A percentile compares a stretch with the other conserved stretches of the same genome.
These are phyloP conservation scores for Penicillium paradoxum DNA, from an alignment of 495 filamentous ascomycete species.

Conservation along the genomic window DNA sequence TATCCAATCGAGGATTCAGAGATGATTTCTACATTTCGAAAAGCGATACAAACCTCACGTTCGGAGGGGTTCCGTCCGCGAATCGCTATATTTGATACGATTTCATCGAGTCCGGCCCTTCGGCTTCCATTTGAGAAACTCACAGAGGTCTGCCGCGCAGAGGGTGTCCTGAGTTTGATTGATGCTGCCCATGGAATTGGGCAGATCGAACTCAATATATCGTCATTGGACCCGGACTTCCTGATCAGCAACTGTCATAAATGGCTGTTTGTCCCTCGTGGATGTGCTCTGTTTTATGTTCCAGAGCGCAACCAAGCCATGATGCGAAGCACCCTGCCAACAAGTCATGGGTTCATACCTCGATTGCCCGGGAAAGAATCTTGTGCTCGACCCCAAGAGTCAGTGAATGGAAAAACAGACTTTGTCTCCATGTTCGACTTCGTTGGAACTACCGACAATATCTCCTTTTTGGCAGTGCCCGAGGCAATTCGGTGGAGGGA, in stretches of 20 bases:
- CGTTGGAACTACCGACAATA: constrained; percentile 61
- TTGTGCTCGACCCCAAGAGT: not conserved
- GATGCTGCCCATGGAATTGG: constrained; percentile 76
- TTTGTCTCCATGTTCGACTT: constrained; percentile 70
- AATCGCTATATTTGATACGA: constrained; percentile 68
- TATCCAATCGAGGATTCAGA: constrained; percentile 57
- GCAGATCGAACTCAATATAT: constrained; percentile 60
- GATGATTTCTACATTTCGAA: constrained; percentile 44
- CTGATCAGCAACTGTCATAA: constrained; percentile 76
- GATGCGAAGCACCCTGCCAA: constrained; percentile 68
- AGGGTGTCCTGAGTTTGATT: constrained; percentile 55
- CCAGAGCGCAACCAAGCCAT: constrained; percentile 63
- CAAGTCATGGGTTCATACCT: constrained; percentile 41
- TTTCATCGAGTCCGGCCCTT: constrained; percentile 64
- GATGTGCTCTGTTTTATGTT: constrained; percentile 71
- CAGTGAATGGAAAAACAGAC: constrained; percentile 28
- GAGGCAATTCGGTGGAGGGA: constrained; percentile 60
- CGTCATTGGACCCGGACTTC: constrained; percentile 63
- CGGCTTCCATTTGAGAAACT: constrained; percentile 66
- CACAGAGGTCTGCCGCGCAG: constrained; percentile 49
- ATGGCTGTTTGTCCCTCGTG: constrained; percentile 73
- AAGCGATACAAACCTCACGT: constrained; percentile 35
- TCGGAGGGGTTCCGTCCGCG: constrained; percentile 37
- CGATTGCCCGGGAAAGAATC: constrained; percentile 1
- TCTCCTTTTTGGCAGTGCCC: constrained; percentile 59